Conservation (phyloP, 192 early-diverging fungal species). For the Entrophospora sp. region DNA sequence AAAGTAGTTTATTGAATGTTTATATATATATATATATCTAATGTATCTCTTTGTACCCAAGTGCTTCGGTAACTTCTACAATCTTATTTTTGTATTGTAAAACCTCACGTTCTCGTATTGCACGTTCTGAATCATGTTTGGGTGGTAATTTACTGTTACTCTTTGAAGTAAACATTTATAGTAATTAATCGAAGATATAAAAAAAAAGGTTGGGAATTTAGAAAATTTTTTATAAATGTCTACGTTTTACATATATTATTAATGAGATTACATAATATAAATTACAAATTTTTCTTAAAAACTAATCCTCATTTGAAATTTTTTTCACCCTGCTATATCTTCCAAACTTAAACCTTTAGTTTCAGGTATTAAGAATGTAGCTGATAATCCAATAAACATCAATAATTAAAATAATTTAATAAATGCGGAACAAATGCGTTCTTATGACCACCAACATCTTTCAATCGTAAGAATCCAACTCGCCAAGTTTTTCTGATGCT, state of each 20-base stretch:
- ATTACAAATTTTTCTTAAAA: too few species aligned
- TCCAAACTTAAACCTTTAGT: constrained; percentile 72
- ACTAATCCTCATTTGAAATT: too few species aligned
- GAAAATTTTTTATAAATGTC: too few species aligned
- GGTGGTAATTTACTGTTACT: constrained; percentile 10
- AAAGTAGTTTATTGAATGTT: too few species aligned
- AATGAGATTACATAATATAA: too few species aligned
- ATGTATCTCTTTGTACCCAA: not conserved
- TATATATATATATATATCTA: too few species aligned
- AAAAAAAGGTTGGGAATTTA: too few species aligned
- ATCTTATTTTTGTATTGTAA: not conserved
- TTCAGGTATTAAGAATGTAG: constrained; percentile 65
- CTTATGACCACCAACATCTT: constrained; percentile 61
- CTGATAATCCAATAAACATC: constrained; percentile 62
- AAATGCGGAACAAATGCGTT: constrained; percentile 52
- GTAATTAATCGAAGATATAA: too few species aligned
- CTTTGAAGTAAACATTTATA: too few species aligned
- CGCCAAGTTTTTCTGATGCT: constrained; percentile 69
- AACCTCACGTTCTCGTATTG: not conserved
- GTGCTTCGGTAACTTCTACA: not conserved
- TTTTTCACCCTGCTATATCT: constrained; percentile 50
- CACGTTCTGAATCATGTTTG: not conserved
- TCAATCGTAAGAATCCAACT: constrained; percentile 60
- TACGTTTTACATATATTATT: too few species aligned
- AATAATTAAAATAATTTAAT: constrained; percentile 63